These are phyloP conservation scores for Acer saccharum DNA, from an alignment of 345 rosid genomes.

Conservation along the genomic window DNA sequence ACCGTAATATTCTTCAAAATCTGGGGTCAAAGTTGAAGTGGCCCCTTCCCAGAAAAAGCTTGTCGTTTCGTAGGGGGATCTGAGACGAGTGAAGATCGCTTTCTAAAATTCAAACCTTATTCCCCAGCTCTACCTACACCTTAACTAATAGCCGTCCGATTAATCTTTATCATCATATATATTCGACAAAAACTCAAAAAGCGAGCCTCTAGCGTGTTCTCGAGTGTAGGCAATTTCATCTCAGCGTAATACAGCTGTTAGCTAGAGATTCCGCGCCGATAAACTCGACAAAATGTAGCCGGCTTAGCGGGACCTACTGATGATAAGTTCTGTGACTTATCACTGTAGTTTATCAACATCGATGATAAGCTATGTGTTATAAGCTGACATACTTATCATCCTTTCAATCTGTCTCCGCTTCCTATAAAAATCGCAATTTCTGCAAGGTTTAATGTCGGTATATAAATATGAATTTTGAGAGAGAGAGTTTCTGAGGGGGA, in stretches of 20 bases:
- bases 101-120: not conserved
- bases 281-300: conserved; percentile 61
- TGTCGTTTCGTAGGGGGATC: conserved; percentile 48
- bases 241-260: conserved; percentile 48
- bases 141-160: conserved; percentile 35
- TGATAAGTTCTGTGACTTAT: rapidly evolving
- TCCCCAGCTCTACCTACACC: conserved; percentile 13
- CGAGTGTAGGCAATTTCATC: conserved; percentile 10
- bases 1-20: conserved; percentile 35
- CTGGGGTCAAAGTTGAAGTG: conserved; percentile 27
- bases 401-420: conserved; percentile 45
- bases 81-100: conserved; percentile 33
- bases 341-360: rapidly evolving
- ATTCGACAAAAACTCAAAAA: too few relatives aligned
- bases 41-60: conserved; percentile 27
- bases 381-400: rapidly evolving
- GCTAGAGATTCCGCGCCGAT: conserved; percentile 80
- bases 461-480: conserved; percentile 19
- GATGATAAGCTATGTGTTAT: not conserved
- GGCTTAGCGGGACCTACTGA: conserved; percentile 62
- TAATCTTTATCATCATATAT: not conserved
- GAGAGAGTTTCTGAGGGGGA: conserved; percentile 26
- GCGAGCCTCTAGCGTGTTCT: not conserved
- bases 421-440: conserved; percentile 52
- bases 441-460: conserved; percentile 37